These are phyloP conservation scores for Ceratocystis cubensis DNA, from an alignment of 2,329 filamentous ascomycete genomes.

Conservation along the genomic window DNA sequence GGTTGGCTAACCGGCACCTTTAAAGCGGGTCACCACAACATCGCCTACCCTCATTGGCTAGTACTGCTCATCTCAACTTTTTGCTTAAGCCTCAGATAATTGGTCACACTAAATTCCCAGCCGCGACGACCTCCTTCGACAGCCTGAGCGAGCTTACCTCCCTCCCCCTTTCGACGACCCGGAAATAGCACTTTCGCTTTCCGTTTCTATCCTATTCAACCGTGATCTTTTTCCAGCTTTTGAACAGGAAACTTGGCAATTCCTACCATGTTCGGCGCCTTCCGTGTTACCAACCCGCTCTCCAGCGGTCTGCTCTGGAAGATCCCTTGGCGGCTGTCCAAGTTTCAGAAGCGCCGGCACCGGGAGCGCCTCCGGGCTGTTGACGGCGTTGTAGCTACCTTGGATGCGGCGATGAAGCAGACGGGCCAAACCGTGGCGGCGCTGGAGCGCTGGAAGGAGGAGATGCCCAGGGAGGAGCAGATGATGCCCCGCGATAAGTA, in stretches of 20 bases:
- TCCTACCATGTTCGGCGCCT: conserved; percentile 64
- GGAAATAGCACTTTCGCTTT: conserved; percentile 14
- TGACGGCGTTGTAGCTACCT: conserved; percentile 71
- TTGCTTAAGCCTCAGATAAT: conserved; percentile 4
- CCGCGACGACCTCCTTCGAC: conserved; percentile 1
- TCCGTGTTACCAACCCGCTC: conserved; percentile 65
- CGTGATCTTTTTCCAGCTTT: not conserved
- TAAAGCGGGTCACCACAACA: conserved; percentile 5
- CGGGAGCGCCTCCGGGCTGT: conserved; percentile 71
- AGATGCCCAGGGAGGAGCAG: conserved; percentile 92
- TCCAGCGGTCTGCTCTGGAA: conserved; percentile 86
- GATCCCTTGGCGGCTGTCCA: conserved; percentile 89
- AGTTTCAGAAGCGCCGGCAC: conserved; percentile 80
- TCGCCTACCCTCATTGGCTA: conserved; percentile 1
- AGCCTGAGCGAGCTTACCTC: not conserved
- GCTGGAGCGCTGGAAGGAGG: conserved; percentile 79
- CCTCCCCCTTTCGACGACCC: conserved; percentile 11
- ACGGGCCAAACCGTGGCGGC: conserved; percentile 60
- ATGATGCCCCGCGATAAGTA: conserved; percentile 98
- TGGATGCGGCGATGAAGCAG: conserved; percentile 66
- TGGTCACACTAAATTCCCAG: not conserved
- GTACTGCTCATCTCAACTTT: conserved; percentile 8
- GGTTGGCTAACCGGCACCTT: not conserved
- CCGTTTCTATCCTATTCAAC: not conserved
- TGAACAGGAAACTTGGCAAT: not conserved